Base-by-base conservation (phyloP, 495 filamentous ascomycete genomes). In the Lepraria neglecta region DNA sequence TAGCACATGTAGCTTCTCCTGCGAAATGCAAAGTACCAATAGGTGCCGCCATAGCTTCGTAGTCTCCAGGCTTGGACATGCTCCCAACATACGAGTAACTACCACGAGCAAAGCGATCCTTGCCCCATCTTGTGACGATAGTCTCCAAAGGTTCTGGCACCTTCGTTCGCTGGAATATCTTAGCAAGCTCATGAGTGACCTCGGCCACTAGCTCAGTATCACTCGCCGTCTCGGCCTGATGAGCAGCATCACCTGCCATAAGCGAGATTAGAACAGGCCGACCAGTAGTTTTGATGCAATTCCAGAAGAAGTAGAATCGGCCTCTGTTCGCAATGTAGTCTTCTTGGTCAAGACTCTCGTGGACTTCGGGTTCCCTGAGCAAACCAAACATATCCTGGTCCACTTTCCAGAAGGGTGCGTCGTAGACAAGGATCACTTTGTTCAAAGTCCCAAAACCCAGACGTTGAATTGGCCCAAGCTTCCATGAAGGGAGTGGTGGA, bases 301-400 rank as follows among this genome's bases (percentile, higher is more conserved):
- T 97, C 84, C 95, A 97, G 82, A 96, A 97, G 66, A 97, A 82
- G 68, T 97, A 99, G 76, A 94, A 96, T 11, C 92, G 86, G 19
- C 94, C 94, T 59, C 87, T 78, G 56, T 81, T 82, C 14, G 75
- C 68, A 2, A 79, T 73, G 59, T 90, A 90, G 58, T 86, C 82
- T 57, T 81, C 77, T 64, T 84, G 85, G 24, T 77, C 69, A 62
- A 82, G 76, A 60, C 84, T 86, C 52, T 76, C 74, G 3, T 65
- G 68, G 30, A 72, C 64, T 19, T 76, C 73, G n/a, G 85, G 86
- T 63, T 89, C 86, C 30, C 92, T 84, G 35, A 97, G 78, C 35
- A 96, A 82, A 9, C 94, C 94, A 68, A 97, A 97, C 74, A 99
- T 96, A 69, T 99, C 92, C 56, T 87, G 82, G 59, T 86, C 80